Conservation (phyloP, 495 filamentous ascomycete species). For the Collariella sp. region DNA sequence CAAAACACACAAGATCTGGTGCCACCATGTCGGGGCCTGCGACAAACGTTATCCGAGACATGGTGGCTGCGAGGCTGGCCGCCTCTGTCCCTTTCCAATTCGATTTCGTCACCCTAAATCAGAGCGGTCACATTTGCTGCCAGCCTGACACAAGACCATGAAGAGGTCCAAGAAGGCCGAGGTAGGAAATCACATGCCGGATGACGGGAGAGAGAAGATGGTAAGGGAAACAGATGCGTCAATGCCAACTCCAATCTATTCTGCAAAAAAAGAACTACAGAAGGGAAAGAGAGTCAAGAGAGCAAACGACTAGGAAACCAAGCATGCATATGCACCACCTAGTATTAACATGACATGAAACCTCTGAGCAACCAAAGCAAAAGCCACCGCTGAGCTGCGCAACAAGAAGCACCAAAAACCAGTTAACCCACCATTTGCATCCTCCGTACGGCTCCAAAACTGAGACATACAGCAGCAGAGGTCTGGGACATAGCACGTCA, state of each 20-base stretch:
- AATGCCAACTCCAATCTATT: no score
- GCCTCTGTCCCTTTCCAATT: background rate
- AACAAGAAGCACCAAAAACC: background rate
- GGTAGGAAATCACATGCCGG: background rate
- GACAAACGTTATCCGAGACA: slow-evolving; percentile 9
- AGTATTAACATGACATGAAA: no score
- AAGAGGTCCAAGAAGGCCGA: background rate
- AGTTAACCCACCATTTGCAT: background rate
- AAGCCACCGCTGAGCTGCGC: background rate
- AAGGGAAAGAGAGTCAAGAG: background rate
- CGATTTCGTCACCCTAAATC: background rate
- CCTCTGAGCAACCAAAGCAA: no score
- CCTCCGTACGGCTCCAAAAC: background rate
- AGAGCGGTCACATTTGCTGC: background rate
- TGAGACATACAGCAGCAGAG: background rate
- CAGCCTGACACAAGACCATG: background rate
- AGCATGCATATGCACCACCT: background rate
- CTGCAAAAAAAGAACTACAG: background rate
- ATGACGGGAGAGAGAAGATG: background rate
- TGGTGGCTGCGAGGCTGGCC: background rate
- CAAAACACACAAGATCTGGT: slow-evolving; percentile 7
- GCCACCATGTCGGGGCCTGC: background rate
- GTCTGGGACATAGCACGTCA: background rate
- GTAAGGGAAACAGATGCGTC: no score
- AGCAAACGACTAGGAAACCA: background rate